A percentile compares a stretch with the other conserved stretches of the same genome.
These are phyloP conservation scores for Santalum album DNA, from an alignment of 164 flowering plant genomes.

Conservation along the genomic window DNA sequence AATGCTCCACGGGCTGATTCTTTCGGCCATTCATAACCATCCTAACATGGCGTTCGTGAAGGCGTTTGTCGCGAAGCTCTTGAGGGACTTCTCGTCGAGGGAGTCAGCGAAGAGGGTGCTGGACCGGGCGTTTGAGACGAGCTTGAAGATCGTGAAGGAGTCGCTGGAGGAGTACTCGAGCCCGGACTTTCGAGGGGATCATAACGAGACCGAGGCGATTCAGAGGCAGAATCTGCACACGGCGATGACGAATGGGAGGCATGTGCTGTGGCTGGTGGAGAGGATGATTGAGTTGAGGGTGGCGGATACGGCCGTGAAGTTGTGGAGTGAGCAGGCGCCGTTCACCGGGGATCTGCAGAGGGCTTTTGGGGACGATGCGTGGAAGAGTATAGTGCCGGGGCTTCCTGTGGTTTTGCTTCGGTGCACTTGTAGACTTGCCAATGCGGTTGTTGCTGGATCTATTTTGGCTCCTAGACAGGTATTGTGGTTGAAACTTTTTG, in stretches of 20 bases:
- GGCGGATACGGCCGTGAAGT: constrained; percentile 70
- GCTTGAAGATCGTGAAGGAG: constrained; percentile 64
- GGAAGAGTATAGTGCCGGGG: constrained; percentile 75
- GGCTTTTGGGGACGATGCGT: constrained; percentile 74
- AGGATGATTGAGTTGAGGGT: constrained; percentile 87
- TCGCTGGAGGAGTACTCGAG: constrained; percentile 66
- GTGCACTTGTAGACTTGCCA: constrained; percentile 64
- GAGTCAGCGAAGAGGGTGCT: constrained; percentile 65
- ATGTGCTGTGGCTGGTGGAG: constrained; percentile 85
- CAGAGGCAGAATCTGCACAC: constrained; percentile 80
- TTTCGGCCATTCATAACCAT: constrained; percentile 49
- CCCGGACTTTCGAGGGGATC: constrained; percentile 73
- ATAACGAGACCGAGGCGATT: constrained; percentile 78
- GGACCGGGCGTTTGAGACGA: constrained; percentile 50
- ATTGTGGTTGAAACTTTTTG: background rate
- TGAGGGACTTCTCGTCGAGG: constrained; percentile 65
- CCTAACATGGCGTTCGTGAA: constrained; percentile 61
- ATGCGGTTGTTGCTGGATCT: constrained; percentile 62
- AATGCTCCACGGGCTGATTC: constrained; percentile 63
- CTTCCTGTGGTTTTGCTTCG: constrained; percentile 60
- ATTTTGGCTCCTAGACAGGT: constrained; percentile 75
- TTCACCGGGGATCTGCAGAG: constrained; percentile 71
- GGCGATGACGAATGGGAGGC: constrained; percentile 61
- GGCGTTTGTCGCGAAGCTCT: constrained; percentile 70
- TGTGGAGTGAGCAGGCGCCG: constrained; percentile 69